Evolutionary conservation across 2,329 filamentous ascomycete genomes (phyloP).

Genomic region (Huntiella omanensis): DNA sequence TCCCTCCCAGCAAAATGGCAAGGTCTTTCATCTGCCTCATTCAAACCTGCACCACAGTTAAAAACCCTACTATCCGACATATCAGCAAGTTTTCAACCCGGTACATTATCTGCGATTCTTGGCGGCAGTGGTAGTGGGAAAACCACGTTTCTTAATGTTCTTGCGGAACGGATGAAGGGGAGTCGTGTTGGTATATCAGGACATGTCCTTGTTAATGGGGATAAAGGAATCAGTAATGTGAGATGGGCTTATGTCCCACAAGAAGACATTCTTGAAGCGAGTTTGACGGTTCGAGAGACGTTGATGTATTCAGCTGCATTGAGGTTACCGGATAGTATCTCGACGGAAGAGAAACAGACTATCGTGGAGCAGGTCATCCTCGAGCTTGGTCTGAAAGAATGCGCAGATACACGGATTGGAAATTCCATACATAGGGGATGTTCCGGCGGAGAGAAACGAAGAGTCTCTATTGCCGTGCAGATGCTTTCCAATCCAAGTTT

Average conservation of each 20-base stretch:
- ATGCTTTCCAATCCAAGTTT: slow-evolving; percentile 62
- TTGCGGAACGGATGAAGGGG: slow-evolving; percentile 50
- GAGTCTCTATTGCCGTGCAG: slow-evolving; percentile 61
- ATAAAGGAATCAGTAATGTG: slow-evolving; percentile 31
- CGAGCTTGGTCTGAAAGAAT: slow-evolving; percentile 59
- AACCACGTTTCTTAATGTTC: slow-evolving; percentile 50
- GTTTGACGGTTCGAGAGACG: slow-evolving; percentile 58
- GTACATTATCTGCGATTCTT: slow-evolving; percentile 56
- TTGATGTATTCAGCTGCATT: slow-evolving; percentile 54
- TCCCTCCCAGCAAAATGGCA: slow-evolving; percentile 28
- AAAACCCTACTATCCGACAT: slow-evolving; percentile 44
- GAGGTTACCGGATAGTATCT: slow-evolving; percentile 44
- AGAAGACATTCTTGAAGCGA: slow-evolving; percentile 54
- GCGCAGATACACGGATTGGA: slow-evolving; percentile 55
- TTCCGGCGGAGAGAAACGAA: slow-evolving; percentile 60
- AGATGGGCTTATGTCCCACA: slow-evolving; percentile 57
- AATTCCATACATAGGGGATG: slow-evolving; percentile 54
- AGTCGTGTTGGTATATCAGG: slow-evolving; percentile 33
- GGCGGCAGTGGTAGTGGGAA: slow-evolving; percentile 59
- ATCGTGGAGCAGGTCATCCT: slow-evolving; percentile 62
- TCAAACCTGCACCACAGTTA: slow-evolving; percentile 20
- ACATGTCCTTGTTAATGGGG: slow-evolving; percentile 40
- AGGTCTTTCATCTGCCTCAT: slow-evolving; percentile 21
- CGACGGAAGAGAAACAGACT: slow-evolving; percentile 34
- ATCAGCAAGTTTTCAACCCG: slow-evolving; percentile 42